A percentile compares a stretch with the other conserved stretches of the same genome.
Evolutionary conservation across 192 early-diverging fungal genomes (phyloP).

Genomic region (Umbelopsis sp.): DNA sequence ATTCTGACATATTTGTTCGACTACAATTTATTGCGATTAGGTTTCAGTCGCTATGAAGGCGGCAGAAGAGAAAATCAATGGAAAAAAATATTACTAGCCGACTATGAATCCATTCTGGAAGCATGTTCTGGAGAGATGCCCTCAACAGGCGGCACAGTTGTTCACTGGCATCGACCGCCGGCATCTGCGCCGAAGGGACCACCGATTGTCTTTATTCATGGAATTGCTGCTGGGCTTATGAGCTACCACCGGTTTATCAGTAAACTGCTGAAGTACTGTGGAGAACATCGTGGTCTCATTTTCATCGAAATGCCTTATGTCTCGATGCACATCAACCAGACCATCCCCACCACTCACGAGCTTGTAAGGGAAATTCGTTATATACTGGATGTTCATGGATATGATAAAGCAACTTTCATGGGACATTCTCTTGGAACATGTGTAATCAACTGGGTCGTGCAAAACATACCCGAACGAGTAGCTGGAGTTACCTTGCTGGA

Average conservation of each 20-base stretch:
- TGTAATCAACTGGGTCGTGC: slow-evolving; percentile 59
- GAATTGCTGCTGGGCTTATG: slow-evolving; percentile 64
- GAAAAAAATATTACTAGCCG: background rate
- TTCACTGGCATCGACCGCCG: slow-evolving; percentile 8
- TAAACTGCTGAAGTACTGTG: slow-evolving; percentile 32
- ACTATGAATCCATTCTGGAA: background rate
- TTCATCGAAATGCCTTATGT: slow-evolving; percentile 63
- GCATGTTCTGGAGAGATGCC: background rate
- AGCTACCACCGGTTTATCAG: slow-evolving; percentile 55
- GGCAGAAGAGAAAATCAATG: background rate
- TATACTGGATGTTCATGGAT: slow-evolving; percentile 56
- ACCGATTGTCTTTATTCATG: slow-evolving; percentile 49
- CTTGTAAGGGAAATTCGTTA: slow-evolving; percentile 54
- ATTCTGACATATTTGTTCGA: slow-evolving; percentile 26
- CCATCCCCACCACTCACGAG: slow-evolving; percentile 59
- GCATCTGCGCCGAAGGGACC: background rate
- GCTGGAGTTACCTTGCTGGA: slow-evolving; percentile 62
- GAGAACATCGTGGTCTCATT: slow-evolving; percentile 40
- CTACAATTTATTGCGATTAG: background rate
- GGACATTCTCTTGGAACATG: slow-evolving; percentile 71
- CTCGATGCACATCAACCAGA: slow-evolving; percentile 61
- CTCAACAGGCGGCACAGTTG: background rate
- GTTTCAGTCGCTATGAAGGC: slow-evolving; percentile 3
- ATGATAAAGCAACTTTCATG: slow-evolving; percentile 60
- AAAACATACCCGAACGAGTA: slow-evolving; percentile 52